These are phyloP conservation scores for Clausena lansium DNA, from an alignment of 345 rosid genomes.

Conservation along the genomic window DNA sequence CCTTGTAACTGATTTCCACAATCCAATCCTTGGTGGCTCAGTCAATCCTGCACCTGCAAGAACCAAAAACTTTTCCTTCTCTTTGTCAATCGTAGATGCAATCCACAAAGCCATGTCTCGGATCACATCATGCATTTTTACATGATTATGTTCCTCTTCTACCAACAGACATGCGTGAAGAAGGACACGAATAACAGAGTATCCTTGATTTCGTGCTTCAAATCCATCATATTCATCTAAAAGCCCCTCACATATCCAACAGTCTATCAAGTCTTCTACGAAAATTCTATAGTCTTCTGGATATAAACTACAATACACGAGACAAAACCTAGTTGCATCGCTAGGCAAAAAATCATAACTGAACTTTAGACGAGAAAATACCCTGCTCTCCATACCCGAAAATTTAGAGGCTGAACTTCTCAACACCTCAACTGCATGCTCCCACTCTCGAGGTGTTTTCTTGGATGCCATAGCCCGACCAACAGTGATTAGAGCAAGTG, in stretches of 20 bases:
- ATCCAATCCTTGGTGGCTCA: slow-evolving; percentile 14
- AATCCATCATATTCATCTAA: slow-evolving; percentile 5
- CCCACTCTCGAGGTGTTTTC: background rate
- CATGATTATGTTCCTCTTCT: background rate
- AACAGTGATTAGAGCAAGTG: too few relatives aligned
- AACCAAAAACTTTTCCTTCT: slow-evolving; percentile 18
- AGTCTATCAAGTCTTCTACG: slow-evolving; percentile 4
- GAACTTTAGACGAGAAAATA: background rate
- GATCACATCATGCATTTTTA: slow-evolving; percentile 45
- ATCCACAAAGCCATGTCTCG: slow-evolving; percentile 46
- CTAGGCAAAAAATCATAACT: background rate
- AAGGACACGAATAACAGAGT: slow-evolving; percentile 24
- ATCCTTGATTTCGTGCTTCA: background rate
- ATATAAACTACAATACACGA: too few relatives aligned
- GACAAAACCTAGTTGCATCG: too few relatives aligned
- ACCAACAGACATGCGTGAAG: slow-evolving; percentile 24
- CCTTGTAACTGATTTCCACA: slow-evolving; percentile 19
- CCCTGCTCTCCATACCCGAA: background rate
- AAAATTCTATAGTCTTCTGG: too few relatives aligned
- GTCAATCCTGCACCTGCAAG: slow-evolving; percentile 6
- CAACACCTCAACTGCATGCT: background rate
- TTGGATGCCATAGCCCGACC: background rate
- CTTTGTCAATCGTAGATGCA: slow-evolving; percentile 2
- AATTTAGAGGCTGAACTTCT: background rate
- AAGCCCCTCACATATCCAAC: slow-evolving; percentile 31